Base-by-base conservation (phyloP, 495 filamentous ascomycete genomes). In the Achaetomiella virescens region DNA sequence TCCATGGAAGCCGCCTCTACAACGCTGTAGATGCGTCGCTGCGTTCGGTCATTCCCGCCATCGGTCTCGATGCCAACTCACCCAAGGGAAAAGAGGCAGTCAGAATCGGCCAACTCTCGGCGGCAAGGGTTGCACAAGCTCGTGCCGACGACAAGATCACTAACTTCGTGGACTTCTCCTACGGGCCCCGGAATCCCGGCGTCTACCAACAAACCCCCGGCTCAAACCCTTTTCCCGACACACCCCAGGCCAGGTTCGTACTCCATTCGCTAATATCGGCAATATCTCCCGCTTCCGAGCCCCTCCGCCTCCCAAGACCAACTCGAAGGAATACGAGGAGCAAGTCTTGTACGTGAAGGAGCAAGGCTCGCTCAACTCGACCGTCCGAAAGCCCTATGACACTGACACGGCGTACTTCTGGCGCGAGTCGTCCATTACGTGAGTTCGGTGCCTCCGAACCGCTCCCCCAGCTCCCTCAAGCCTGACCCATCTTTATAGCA, bases 1-100 rank as follows among this genome's bases (percentile, higher is more conserved):
- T 70, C 63, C 70, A 72, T 36, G 70, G 68, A 22, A 71, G 66
- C 10, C 63, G 68, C 10, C 59, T 59, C 42, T 70, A 68, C 53
- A 52, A 36, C 22, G 49, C 62, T 2, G 59, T 62, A 10, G 54
- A 71, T 38, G 54, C 68, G 4, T 41, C 59, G 0, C 61, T 72
- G 18, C 60, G 62, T 17, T 44, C 59, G 33, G 54, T 72, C 17
- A 52, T 70, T 42, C 50, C 62, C 0, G 27, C 25, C n/a, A 71
- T 71, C 45, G 66, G 68, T 5, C 61, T 71, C 25, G 61, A 65
- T 37, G 49, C 61, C 5, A 52, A 38, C 20, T 64, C 68, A 6
- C 10, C 18, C 22, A 60, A 61, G 9, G 65, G 60, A 12, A 55
- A 53, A n/a, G 49, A 58, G 5, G 70, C 68, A 22, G 59, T 47